Base-by-base conservation (phyloP, 2,329 filamentous ascomycete species). In the Allantophomopsis lycopodina region DNA sequence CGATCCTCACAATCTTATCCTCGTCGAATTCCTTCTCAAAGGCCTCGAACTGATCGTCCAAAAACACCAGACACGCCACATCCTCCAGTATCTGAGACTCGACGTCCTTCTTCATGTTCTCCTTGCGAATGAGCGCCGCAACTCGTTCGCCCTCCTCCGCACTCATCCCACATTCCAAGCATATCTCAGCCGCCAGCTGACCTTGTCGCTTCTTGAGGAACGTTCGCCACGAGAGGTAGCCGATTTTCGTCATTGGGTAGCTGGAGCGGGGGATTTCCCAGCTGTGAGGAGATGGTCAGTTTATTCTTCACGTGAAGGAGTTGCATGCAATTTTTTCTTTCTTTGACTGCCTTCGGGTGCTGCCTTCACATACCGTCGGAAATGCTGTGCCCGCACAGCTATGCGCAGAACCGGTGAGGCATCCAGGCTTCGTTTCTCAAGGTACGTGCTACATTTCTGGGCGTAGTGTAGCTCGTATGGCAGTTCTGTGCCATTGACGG, bases 381-480 rank as follows among this genome's bases (percentile, higher is more conserved):
- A 83, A 59, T 94, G 86, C 58, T 93, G 86, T 10, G 84, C 85
- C 47, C 84, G 78, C 48, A 87, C 81, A 14, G 86, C 86, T 36
- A 91, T 67, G 45, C 75, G 75, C 40, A 94, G 66, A 17, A 73
- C 60, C 1, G 79, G 76, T 2, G 79, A 76, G 2, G 84, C 77
- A 20, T 65, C 49, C 0, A 83, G 76, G 7, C 61, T 60, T 45
- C 77, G 73, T 13, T 68, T 60, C 7, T 64, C 55, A 23, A 94
- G 76, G 68, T 83, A 91, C 23, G 64, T 61, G 38, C 80, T 85
- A 80, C 88, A 88, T 58, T 85, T 77, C 38, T 70, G 68, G 6
- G 85, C 83, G 56, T 93, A 93, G 62, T 86, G 77, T 1, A 89
- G 75, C 60, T 93, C 86, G 60, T 85, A 87, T n/a, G n/a, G n/a